A percentile compares a stretch with the other conserved stretches of the same genome.
phyloP scores from a whole-genome alignment of 345 rosid species.

The Turritis glabra region DNA sequence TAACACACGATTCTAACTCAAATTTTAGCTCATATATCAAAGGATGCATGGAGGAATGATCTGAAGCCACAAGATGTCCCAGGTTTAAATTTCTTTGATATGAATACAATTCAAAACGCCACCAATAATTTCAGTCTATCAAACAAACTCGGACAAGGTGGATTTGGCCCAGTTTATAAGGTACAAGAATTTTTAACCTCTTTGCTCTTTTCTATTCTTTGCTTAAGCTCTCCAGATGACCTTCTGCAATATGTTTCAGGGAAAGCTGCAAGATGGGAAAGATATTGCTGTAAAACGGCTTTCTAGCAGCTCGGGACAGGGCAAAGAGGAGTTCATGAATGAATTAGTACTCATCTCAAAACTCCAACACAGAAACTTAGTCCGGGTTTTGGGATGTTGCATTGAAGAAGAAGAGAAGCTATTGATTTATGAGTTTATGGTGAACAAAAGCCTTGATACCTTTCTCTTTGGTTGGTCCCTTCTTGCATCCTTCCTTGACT shows the following conservation, averaged over 20 bases:
- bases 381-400: slow-evolving; percentile 56
- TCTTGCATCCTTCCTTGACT: not conserved
- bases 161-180: slow-evolving; percentile 30
- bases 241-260: not conserved
- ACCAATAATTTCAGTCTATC: slow-evolving; percentile 10
- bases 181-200: not conserved
- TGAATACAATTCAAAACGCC: not conserved
- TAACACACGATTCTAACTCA: not conserved
- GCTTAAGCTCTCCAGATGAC: not conserved
- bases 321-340: slow-evolving; percentile 49
- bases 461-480: slow-evolving; percentile 47
- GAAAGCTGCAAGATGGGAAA: slow-evolving; percentile 23
- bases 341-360: slow-evolving; percentile 55
- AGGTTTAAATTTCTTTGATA: slow-evolving; percentile 9
- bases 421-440: slow-evolving; percentile 58
- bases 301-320: slow-evolving; percentile 38
- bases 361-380: slow-evolving; percentile 61
- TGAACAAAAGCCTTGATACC: slow-evolving; percentile 57
- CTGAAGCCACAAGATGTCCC: not conserved
- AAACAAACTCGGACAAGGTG: slow-evolving; percentile 33
- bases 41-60: not conserved
- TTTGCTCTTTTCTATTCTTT: not conserved
- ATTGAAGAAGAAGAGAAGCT: slow-evolving; percentile 43
- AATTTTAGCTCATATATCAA: not conserved
- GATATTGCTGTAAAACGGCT: not conserved